Conservation (phyloP, 495 filamentous ascomycete species). For the Aspergillus panamensis region DNA sequence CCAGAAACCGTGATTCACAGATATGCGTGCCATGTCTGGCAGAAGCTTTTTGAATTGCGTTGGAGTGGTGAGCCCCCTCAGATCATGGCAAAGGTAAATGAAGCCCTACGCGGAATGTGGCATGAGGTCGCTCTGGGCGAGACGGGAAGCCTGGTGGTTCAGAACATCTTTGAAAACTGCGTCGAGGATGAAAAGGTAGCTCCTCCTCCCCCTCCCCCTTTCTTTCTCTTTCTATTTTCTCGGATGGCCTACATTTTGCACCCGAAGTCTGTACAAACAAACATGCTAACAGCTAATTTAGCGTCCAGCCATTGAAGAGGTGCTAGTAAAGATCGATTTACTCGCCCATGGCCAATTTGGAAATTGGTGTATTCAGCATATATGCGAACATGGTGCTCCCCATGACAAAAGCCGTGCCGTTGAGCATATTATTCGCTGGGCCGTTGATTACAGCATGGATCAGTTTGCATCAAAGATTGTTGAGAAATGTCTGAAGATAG, state of each 20-base stretch:
- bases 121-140: slow-evolving; percentile 96
- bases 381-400: slow-evolving; percentile 93
- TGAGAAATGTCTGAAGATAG: slow-evolving; percentile 98
- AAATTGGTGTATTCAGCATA: slow-evolving; percentile 99
- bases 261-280: neutral
- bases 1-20: slow-evolving; percentile 97
- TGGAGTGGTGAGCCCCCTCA: slow-evolving; percentile 94
- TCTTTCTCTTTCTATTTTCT: neutral
- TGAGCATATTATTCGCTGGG: slow-evolving; percentile 89
- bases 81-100: slow-evolving; percentile 98
- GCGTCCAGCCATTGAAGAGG: slow-evolving; percentile 96
- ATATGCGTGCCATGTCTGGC: slow-evolving; percentile 98
- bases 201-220: too few species aligned
- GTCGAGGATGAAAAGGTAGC: slow-evolving; percentile 98
- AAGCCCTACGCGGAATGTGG: slow-evolving; percentile 95
- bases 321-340: slow-evolving; percentile 87
- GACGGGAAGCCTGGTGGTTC: slow-evolving; percentile 94
- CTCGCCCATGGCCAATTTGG: slow-evolving; percentile 98
- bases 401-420: slow-evolving; percentile 88
- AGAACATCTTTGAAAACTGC: slow-evolving; percentile 99
- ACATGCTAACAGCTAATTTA: slow-evolving; percentile 43
- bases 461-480: slow-evolving; percentile 99
- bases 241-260: neutral
- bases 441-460: slow-evolving; percentile 96
- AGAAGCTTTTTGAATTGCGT: slow-evolving; percentile 97